phyloP scores from a whole-genome alignment of 768 basidiomycete genomes.

The Jaapia argillacea region DNA sequence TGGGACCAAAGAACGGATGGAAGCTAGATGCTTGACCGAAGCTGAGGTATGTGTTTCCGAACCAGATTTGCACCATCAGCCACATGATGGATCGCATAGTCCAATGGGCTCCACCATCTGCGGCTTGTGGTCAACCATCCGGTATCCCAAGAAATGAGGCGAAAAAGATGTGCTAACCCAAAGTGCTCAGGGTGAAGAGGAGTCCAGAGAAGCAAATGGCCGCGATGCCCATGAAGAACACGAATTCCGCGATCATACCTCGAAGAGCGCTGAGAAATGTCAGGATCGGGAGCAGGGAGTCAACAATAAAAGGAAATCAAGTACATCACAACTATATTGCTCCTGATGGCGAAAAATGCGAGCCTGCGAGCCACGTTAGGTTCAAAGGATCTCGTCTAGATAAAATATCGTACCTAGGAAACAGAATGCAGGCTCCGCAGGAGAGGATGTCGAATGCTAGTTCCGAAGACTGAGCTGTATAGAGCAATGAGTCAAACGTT shows the following conservation, averaged over 20 bases:
- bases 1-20: constrained; percentile 58
- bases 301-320: constrained; percentile 12
- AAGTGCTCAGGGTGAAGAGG: constrained; percentile 40
- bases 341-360: constrained; percentile 72
- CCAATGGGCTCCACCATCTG: not conserved
- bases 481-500: not conserved
- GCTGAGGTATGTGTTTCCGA: constrained; percentile 62
- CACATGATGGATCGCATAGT: constrained; percentile 23
- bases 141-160: not conserved
- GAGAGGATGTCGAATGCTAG: constrained; percentile 78
- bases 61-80: constrained; percentile 85
- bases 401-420: constrained; percentile 47
- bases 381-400: not conserved
- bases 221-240: constrained; percentile 72
- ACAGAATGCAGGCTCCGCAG: constrained; percentile 77
- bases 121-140: not conserved
- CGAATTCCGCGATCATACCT: constrained; percentile 73
- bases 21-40: constrained; percentile 31
- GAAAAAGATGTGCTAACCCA: constrained; percentile 23
- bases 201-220: constrained; percentile 77
- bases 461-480: constrained; percentile 36
- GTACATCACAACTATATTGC: constrained; percentile 72
- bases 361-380: constrained; percentile 28
- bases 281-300: not conserved
- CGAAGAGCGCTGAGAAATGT: constrained; percentile 48